Conservation (phyloP, 257 asterid species). For the Solanum medicagineum region DNA sequence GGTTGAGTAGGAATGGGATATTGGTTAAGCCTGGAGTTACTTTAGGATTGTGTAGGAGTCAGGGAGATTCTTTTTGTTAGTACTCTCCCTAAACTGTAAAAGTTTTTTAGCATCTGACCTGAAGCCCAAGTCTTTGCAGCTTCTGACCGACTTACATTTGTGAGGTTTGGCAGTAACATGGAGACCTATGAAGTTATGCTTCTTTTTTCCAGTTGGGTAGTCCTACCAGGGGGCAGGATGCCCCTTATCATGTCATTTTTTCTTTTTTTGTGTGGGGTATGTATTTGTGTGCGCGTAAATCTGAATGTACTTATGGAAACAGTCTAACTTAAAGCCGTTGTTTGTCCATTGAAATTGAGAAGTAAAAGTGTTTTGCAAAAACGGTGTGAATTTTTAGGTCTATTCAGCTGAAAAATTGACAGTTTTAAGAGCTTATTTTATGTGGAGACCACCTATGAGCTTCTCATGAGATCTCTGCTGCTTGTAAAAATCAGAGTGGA, state of each 20-base stretch:
- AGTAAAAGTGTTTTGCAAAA: neutral
- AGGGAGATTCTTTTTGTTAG: neutral
- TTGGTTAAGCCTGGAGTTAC: neutral
- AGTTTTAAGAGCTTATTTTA: neutral
- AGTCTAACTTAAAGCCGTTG: neutral
- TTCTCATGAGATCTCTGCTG: neutral
- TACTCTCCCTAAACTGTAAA: neutral
- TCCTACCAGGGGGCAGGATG: neutral
- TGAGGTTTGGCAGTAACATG: neutral
- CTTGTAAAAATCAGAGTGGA: neutral
- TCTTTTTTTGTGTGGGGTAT: accelerated
- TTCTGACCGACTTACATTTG: neutral
- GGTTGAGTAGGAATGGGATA: neutral
- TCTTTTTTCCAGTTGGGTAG: neutral
- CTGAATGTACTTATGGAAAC: neutral
- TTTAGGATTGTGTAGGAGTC: neutral
- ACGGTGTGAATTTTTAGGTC: neutral
- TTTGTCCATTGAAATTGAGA: neutral
- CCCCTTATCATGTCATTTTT: neutral
- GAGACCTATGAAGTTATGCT: neutral
- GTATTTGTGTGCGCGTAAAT: neutral
- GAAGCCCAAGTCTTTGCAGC: neutral
- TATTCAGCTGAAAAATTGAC: neutral
- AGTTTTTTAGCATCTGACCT: neutral
- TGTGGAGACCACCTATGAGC: neutral